A percentile compares a stretch with the other conserved stretches of the same genome.
These are phyloP conservation scores for Lasiosphaeria hispida DNA, from an alignment of 495 filamentous ascomycete genomes.

Conservation along the genomic window DNA sequence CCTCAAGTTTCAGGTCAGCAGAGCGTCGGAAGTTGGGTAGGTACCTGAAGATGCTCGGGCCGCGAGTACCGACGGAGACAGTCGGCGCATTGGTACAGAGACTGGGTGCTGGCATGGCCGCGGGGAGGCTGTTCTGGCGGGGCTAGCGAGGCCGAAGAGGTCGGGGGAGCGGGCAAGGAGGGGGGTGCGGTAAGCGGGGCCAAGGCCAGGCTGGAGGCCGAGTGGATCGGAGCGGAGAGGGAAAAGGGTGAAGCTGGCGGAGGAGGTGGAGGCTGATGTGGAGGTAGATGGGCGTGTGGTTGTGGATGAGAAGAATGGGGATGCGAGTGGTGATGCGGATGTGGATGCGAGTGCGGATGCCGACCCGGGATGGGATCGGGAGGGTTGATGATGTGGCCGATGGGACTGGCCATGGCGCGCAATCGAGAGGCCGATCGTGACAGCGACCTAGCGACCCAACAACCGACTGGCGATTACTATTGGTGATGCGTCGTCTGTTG, in stretches of 20 bases:
- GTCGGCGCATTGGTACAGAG: constrained; percentile 53
- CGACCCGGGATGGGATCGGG: constrained; percentile 11
- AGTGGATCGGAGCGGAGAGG: not conserved
- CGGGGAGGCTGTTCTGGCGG: constrained; percentile 1
- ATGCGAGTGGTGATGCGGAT: not conserved
- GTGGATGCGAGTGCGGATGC: not conserved
- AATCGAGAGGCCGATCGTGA: not conserved
- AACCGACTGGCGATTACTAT: too few species aligned
- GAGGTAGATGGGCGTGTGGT: constrained; percentile 9
- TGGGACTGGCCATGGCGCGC: constrained; percentile 28
- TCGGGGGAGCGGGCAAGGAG: constrained; percentile 3
- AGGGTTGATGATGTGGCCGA: constrained; percentile 26
- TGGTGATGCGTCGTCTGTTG: too few species aligned
- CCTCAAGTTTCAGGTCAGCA: not conserved
- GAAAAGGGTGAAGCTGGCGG: not conserved
- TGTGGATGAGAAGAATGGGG: constrained; percentile 11
- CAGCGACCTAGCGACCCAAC: too few species aligned
- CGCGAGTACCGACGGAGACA: constrained; percentile 54
- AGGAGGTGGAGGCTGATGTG: constrained; percentile 8
- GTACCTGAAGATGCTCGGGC: constrained; percentile 51
- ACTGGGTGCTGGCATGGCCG: constrained; percentile 28
- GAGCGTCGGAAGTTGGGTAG: not conserved
- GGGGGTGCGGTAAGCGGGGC: constrained; percentile 7
- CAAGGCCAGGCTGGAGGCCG: not conserved
- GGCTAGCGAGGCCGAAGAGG: not conserved